Percentiles rank a stretch among this genome's conserved stretches.
Conservation (phyloP, 805 yeast species). For the Deakozyma indianensis region DNA sequence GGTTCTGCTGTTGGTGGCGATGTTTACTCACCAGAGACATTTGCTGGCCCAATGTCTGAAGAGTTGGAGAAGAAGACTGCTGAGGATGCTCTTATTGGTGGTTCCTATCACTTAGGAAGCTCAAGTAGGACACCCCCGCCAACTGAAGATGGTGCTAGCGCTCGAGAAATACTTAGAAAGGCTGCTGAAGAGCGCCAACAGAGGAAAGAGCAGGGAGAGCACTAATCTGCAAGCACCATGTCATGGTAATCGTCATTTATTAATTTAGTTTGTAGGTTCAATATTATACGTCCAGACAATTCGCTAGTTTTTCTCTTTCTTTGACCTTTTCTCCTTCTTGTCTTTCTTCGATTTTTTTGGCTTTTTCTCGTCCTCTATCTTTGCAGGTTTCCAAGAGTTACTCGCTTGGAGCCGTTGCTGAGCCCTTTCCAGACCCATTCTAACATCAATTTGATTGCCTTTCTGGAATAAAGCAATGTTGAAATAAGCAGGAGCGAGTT, state of each 20-base stretch:
- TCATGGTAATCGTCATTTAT: no score
- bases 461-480: constrained; percentile 45
- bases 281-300: no score
- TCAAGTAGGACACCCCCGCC: neutral
- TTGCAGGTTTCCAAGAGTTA: neutral
- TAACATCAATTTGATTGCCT: constrained; percentile 59
- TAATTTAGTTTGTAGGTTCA: no score
- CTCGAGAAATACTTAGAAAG: neutral
- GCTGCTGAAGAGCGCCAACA: constrained; percentile 1
- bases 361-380: constrained; percentile 4
- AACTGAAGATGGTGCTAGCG: neutral
- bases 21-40: neutral
- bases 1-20: neutral
- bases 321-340: constrained; percentile 4
- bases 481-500: constrained; percentile 61
- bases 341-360: constrained; percentile 3
- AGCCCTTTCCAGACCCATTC: constrained; percentile 52
- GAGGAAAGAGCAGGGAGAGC: neutral
- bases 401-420: constrained; percentile 13
- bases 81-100: neutral
- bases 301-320: neutral
- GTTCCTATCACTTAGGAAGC: neutral
- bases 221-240: no score
- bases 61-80: neutral
- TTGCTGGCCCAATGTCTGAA: neutral